Evolutionary conservation across 306 rosid species (phyloP), one percentile per base, ranked within the genome.

Genomic region (Castanea sativa): DNA sequence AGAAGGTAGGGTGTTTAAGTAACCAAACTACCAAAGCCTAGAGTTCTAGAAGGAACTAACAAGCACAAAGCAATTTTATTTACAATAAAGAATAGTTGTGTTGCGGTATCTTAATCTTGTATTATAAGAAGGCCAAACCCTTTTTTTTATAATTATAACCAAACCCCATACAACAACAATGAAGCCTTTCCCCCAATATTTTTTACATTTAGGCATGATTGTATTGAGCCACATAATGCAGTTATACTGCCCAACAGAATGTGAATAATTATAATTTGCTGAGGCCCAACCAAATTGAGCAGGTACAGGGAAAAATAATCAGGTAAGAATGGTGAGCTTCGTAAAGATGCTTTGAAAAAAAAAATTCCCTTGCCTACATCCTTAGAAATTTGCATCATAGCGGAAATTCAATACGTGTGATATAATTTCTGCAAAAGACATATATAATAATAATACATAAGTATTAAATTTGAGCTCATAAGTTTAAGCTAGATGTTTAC

Each of bases 401-500:
- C 3, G 4, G 27, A 9, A 35, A 33, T 35, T 67, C 15, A 33
- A 52, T 19, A 19, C 0, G 4, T 12, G 53, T 12, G 53, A 49
- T 49, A 49, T 49, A 49, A 60, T 52, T 75, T 53, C 49, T 25
- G 56, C 23, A 14, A 32, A 25, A 30, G 11, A 4, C 21, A 58
- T 21, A 32, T 32, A 32, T 15, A 1, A 5, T 29, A 33, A 33
- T 33, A 33, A 13, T 33, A 6, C 6, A 32, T 65, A 32, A 32
- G 51, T 43, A 65, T 32, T 9, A 32, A 65, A 65, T 5, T 18
- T 6, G 29, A 75, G 15, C 29, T 30, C 58, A 32, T 45, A 51
- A 73, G 57, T 51, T 30, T 29, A 79, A 63, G 64, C 77, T 41
- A 74, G 58, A 41, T 41, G 69, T 58, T 53, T 58, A 86, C 93